These are phyloP conservation scores for Lachnellula willkommii DNA, from an alignment of 2,329 filamentous ascomycete genomes.

Conservation along the genomic window DNA sequence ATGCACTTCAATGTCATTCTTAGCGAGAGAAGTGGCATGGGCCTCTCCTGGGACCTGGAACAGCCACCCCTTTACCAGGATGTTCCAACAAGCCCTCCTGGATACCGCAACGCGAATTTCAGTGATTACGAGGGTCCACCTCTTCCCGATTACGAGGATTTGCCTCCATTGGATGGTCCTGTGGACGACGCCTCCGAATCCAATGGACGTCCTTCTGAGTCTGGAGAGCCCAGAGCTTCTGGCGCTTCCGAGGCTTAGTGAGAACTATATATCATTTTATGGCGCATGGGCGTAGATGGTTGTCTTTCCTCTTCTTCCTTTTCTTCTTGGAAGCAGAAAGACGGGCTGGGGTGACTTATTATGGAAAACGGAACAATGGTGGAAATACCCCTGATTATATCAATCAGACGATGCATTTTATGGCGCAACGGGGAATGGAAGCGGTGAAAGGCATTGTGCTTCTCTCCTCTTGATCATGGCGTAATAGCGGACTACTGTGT, in stretches of 20 bases:
- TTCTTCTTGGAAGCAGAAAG: neutral
- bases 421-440: neutral
- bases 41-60: slow-evolving; percentile 96
- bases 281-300: too few species aligned
- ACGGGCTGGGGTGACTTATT: neutral
- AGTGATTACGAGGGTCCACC: slow-evolving; percentile 19
- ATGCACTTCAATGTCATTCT: slow-evolving; percentile 84
- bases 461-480: neutral
- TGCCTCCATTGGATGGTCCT: slow-evolving; percentile 17
- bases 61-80: slow-evolving; percentile 90
- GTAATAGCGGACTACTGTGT: neutral
- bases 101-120: slow-evolving; percentile 41
- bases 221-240: neutral
- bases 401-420: neutral
- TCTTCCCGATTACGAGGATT: slow-evolving; percentile 29
- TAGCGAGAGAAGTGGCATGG: slow-evolving; percentile 88
- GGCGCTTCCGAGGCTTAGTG: neutral
- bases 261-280: too few species aligned
- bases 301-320: neutral
- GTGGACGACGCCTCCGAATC: neutral
- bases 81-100: slow-evolving; percentile 79
- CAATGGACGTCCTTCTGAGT: too few species aligned
- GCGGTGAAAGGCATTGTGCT: neutral
- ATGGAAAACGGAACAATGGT: neutral
- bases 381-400: neutral